phyloP scores from a whole-genome alignment of 1,284 basidiomycete species.

The Ganoderma lucidum region DNA sequence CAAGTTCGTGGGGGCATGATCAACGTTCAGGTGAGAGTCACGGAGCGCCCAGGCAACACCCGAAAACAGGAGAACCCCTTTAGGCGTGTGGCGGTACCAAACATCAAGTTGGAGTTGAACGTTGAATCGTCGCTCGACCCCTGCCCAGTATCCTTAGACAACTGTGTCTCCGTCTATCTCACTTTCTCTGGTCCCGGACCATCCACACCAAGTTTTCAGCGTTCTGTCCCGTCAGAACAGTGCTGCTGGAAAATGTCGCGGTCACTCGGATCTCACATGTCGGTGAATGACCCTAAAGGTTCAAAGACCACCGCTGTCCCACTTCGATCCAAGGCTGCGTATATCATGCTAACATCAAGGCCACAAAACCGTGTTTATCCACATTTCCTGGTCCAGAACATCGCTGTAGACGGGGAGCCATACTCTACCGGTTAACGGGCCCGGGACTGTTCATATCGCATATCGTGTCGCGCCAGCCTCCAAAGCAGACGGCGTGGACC shows the following conservation, averaged over 20 bases:
- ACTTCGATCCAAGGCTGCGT: neutral
- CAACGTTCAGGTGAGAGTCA: conserved; percentile 27
- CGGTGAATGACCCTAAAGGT: too few relatives aligned
- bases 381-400: neutral
- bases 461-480: neutral
- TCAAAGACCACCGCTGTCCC: neutral
- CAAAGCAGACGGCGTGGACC: neutral
- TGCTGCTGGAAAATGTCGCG: neutral
- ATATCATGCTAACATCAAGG: neutral
- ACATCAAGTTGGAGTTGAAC: too few relatives aligned
- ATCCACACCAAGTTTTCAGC: neutral
- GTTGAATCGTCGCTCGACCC: too few relatives aligned
- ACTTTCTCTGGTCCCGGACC: too few relatives aligned
- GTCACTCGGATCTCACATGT: too few relatives aligned
- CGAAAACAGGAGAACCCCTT: neutral
- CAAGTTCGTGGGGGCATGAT: conserved; percentile 77
- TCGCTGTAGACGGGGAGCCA: neutral
- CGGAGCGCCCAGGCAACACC: neutral
- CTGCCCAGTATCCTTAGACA: neutral
- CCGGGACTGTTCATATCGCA: neutral
- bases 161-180: too few relatives aligned
- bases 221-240: neutral
- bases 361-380: neutral
- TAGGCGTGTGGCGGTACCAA: neutral
- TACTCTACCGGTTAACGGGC: too few relatives aligned